Base-by-base conservation (phyloP, 1,139 yeast species). In the Hyphopichia burtonii region DNA sequence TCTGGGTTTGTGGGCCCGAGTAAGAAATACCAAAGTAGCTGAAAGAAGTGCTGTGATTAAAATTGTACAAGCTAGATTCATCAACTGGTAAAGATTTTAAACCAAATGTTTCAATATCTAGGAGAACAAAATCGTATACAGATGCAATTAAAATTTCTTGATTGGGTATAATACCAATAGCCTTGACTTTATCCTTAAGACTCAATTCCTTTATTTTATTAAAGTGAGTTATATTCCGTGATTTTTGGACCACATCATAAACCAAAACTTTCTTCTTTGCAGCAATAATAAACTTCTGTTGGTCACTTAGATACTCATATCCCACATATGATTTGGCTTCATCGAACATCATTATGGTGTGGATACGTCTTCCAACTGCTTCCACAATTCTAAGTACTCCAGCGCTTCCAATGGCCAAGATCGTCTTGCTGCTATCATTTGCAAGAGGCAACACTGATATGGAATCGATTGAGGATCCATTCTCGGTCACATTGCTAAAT, bases 361-460 rank as follows among this genome's bases (percentile, higher is more conserved):
- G 68, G 31, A 70, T 52, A 43, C 67, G 70, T 18, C 55, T 50
- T 0, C 74, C 74, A 2, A 65, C 66, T 40, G 62, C 54, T 45
- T 71, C 76, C 45, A 56, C 64, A 3, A 71, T 54, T 31, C 59
- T 54, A 3, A 69, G 47, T 1, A 53, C 41, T 11, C 65, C 71
- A 1, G 51, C 35, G 4, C 56, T 56, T 8, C 63, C 56, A 14
- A 69, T 52, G 3, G 63, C 54, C 15, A 71, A 50, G 8, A 66
- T 56, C 8, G 59, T 56, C 39, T 65, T 54, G 44, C 53, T 58
- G 23, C 44, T 42, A 34, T 55, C 61, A 9, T 42, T 46, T 20
- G 53, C 44, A 3, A 56, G 40, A 10, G 60, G 54, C 11, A 63
- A 39, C 6, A 48, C 38, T 18, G 47, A 41, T 15, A 66, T 53